Base-by-base conservation (phyloP, 2,329 filamentous ascomycete genomes). In the Bisporella sp. region DNA sequence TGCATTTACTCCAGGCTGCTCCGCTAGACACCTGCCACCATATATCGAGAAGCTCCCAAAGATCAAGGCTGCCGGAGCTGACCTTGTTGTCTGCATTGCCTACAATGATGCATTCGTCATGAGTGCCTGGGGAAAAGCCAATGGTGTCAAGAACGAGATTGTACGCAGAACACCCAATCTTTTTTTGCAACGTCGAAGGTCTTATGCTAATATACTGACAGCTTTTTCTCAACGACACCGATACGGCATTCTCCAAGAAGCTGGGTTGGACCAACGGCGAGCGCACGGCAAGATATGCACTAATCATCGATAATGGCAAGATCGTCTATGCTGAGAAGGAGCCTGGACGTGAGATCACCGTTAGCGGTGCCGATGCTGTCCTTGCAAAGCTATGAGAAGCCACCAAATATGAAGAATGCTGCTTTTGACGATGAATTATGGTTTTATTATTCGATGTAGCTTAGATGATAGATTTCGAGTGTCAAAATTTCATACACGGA, bases 121-220 rank as follows among this genome's bases (percentile, higher is more conserved):
- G 83, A 81, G 76, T 64, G 82, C 82, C 32, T 85, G 82, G 82
- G 78, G 78, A 63, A 87, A 87, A 72, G 83, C 84, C 59, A 87
- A 87, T 66, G 71, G 71, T 11, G 76, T 85, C 57, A 81, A 76
- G 62, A 73, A 73, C 45, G 78, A 86, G 54, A 81, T 86, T 62
- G 76, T 84, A 68, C 52, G 75, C 69, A 21, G 21, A 21, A 21
- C 21, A 21, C 40, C 13, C 13, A 5, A 32, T 31, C 5, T 45
- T 13, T 43, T 5, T 40, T 12, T 5, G 5, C 13, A 35, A 31
- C 44, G 5, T 5, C 29, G 9, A 9, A 21, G 21, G 21, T 3
- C 21, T 21, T 31, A 33, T 37, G 42, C 48, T 53, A 44, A 44
- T 31, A 5, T 30, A 43, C 13, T 6, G 28, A 45, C 43, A 81